A percentile compares a stretch with the other conserved stretches of the same genome.
Evolutionary conservation across 441 rosid genomes (phyloP).

Genomic region (Populus trichocarpa): DNA sequence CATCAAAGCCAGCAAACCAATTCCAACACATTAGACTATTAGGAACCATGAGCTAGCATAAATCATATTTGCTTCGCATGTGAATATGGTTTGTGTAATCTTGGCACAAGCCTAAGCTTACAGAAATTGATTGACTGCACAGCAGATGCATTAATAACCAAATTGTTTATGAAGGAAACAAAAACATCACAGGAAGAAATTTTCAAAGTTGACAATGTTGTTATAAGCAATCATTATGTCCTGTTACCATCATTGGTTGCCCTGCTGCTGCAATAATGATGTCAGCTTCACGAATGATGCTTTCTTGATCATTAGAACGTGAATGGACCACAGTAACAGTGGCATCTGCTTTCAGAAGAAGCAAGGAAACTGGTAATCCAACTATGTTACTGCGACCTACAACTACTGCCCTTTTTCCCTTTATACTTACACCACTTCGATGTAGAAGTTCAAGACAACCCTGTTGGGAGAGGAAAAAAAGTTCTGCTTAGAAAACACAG

Average conservation of each 20-base stretch:
- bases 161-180: not conserved
- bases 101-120: not conserved
- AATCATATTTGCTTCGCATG: not conserved
- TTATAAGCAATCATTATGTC: not conserved
- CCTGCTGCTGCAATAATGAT: constrained; percentile 91
- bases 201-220: not conserved
- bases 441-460: constrained; percentile 85
- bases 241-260: constrained; percentile 72
- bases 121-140: not conserved
- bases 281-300: constrained; percentile 72
- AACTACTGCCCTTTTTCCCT: constrained; percentile 83
- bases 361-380: constrained; percentile 84
- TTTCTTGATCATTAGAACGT: constrained; percentile 54
- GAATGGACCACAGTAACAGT: constrained; percentile 81
- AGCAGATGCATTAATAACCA: not conserved
- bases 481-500: constrained; percentile 3
- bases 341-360: constrained; percentile 93
- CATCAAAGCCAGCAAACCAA: not conserved
- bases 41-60: not conserved
- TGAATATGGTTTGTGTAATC: not conserved
- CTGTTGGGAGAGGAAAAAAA: constrained; percentile 28
- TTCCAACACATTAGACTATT: not conserved
- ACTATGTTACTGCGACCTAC: constrained; percentile 94
- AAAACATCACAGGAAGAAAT: not conserved
- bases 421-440: constrained; percentile 62